Conservation (phyloP, 1,139 yeast genomes). For the Meyerozyma guilliermondii region DNA sequence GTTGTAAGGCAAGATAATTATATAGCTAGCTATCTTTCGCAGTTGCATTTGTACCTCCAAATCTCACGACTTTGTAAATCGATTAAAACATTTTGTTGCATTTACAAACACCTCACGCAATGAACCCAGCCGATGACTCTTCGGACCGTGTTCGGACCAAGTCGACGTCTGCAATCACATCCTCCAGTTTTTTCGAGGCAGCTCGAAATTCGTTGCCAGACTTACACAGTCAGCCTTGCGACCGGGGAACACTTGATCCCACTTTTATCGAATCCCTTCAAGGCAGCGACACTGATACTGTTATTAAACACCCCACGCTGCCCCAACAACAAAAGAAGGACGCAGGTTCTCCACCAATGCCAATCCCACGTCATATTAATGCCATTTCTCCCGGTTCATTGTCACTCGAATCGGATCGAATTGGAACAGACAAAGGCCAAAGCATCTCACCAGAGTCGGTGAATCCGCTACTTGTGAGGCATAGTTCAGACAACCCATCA, state of each 20-base stretch:
- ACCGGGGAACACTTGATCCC: neutral
- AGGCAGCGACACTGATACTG: neutral
- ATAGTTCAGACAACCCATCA: neutral
- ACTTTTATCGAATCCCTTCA: neutral
- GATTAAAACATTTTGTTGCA: too few species aligned
- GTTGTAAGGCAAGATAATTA: slow-evolving; percentile 20
- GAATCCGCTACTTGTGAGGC: neutral
- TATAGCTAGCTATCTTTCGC: neutral
- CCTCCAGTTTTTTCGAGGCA: neutral
- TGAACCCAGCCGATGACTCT: neutral
- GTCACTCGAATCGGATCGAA: neutral
- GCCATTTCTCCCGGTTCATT: neutral
- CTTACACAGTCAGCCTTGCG: neutral
- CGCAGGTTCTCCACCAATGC: too few species aligned
- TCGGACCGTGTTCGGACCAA: neutral
- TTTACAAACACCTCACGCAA: too few species aligned
- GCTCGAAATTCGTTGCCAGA: neutral
- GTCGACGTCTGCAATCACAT: neutral
- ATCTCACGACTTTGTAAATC: too few species aligned
- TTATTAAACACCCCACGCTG: neutral
- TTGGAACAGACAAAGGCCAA: neutral
- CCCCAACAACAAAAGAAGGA: neutral
- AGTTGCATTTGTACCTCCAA: neutral
- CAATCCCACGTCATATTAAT: neutral
- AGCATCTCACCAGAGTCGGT: neutral